Evolutionary conservation across 441 rosid species (phyloP), one percentile per base, ranked within the genome.

Genomic region (Brassica hybrid): DNA sequence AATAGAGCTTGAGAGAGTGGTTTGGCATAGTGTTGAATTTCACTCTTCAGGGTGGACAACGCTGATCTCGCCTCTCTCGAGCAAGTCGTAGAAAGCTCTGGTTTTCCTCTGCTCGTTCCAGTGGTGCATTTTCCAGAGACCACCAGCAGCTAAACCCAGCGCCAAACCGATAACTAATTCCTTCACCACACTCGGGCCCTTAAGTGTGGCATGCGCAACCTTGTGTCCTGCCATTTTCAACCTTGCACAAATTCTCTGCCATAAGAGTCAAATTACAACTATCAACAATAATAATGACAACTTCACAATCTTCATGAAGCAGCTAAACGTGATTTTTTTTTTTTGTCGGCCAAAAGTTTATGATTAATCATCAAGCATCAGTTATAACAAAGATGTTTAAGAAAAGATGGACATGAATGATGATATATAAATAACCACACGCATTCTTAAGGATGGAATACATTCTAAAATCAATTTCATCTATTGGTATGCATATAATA

Each of bases 41-140:
- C 23, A 27, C 32, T 27, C 32, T 27, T 27, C 73, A 48, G 75
- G 81, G 3, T 75, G 89, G 36, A 92, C 86, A 69, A 89, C 91
- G 48, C 93, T 82, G 73, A 90, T 90, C 80, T 92, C 97, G 72
- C 90, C 94, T 67, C 88, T 89, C 73, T 90, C 93, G 4, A 89
- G 88, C 83, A 92, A 72, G 69, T 88, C 95, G 66, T 92, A 90
- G 74, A 92, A 90, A 50, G 90, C 58, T 84, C 95, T 90, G 19
- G 79, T 80, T 79, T 88, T 90, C 83, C 92, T 90, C 82, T 89
- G 92, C 84, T 90, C 92, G 71, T 89, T 92, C 94, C 97, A 90
- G 73, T 92, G 94, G 73, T 90, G 89, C 92, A 90, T 92, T 85
- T 92, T 92, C 95, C 95, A 92, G 7, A 88, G 75, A 72, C 91